These are phyloP conservation scores for Steccherinum ochraceum DNA, from an alignment of 768 basidiomycete species.

Conservation along the genomic window DNA sequence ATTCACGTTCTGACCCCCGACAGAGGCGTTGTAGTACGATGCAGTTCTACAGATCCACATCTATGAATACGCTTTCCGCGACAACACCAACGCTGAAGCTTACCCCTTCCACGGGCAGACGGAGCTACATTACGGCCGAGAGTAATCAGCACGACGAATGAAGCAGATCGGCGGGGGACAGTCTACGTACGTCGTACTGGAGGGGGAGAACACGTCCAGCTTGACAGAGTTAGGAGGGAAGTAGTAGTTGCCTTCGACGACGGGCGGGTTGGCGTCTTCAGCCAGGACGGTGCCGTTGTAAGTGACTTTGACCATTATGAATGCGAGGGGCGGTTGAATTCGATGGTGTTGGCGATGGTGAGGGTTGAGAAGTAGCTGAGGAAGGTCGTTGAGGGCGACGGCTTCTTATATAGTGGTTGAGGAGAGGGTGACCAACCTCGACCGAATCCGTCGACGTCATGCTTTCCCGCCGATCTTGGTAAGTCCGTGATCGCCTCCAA, in stretches of 20 bases:
- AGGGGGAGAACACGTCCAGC: constrained; percentile 38
- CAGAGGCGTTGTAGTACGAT: constrained; percentile 53
- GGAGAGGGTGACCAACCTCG: too few species aligned
- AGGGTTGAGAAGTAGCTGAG: neutral
- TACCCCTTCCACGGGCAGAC: constrained; percentile 73
- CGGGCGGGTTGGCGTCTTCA: constrained; percentile 44
- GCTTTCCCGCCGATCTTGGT: too few species aligned
- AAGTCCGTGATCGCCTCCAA: too few species aligned
- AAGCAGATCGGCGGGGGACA: too few species aligned
- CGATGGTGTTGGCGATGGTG: too few species aligned
- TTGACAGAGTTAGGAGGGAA: constrained; percentile 57
- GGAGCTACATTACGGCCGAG: constrained; percentile 37
- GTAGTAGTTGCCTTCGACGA: constrained; percentile 68
- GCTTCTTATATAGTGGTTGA: constrained; percentile 5
- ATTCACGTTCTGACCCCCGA: constrained; percentile 41
- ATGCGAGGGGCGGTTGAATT: neutral
- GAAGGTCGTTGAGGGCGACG: neutral
- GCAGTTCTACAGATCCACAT: constrained; percentile 41
- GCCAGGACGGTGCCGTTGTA: constrained; percentile 50
- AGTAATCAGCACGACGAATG: neutral
- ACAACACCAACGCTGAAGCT: constrained; percentile 13
- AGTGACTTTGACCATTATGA: constrained; percentile 41
- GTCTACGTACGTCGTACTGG: constrained; percentile 45
- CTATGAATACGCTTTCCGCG: neutral
- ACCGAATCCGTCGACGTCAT: too few species aligned